phyloP scores from a whole-genome alignment of 2,329 filamentous ascomycete species.

The Dactylonectria estremocensis region DNA sequence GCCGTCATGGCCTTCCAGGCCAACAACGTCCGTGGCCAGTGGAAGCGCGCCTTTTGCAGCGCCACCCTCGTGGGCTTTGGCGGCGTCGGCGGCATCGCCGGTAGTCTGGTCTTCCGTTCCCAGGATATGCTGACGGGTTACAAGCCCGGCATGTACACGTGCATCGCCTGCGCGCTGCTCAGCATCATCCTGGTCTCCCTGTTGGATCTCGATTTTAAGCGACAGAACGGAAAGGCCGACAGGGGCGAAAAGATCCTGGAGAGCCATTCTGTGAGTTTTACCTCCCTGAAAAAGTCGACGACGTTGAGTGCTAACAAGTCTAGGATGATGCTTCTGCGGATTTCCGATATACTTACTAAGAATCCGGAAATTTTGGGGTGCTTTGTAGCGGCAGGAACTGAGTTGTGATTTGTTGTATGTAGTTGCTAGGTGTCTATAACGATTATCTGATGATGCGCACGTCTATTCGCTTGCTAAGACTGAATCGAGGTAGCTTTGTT shows the following conservation, averaged over 20 bases:
- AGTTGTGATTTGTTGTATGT: conserved; percentile 20
- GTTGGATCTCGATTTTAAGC: conserved; percentile 58
- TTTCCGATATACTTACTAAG: conserved; percentile 56
- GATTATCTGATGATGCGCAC: background rate
- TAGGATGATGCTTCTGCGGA: conserved; percentile 49
- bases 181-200: conserved; percentile 62
- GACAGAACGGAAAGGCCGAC: conserved; percentile 67
- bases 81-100: conserved; percentile 84
- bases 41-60: conserved; percentile 87
- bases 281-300: background rate
- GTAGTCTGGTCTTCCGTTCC: conserved; percentile 78
- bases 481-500: background rate
- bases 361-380: conserved; percentile 1
- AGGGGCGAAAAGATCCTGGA: conserved; percentile 68
- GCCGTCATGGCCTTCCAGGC: conserved; percentile 84
- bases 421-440: background rate
- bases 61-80: conserved; percentile 84
- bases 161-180: conserved; percentile 65
- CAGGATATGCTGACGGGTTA: conserved; percentile 68
- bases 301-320: conserved; percentile 29
- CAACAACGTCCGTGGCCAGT: conserved; percentile 90
- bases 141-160: conserved; percentile 69
- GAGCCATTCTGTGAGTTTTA: conserved; percentile 61
- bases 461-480: background rate
- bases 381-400: background rate